Base-by-base conservation (phyloP, 1,284 basidiomycete genomes). In the Ceratobasidium theobromae region DNA sequence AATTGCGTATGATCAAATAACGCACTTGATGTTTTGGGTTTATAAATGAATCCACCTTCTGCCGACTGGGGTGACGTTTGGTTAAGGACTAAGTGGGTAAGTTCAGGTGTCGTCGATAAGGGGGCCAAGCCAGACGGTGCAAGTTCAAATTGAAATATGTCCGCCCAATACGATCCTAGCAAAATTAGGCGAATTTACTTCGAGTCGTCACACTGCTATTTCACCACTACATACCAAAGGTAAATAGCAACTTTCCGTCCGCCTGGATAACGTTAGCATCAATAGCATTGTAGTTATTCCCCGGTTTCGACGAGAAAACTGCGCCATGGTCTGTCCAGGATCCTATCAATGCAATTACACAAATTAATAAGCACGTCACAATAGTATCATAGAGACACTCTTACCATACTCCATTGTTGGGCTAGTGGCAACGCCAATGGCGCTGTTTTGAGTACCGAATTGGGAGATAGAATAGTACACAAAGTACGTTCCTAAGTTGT, bases 241-340 rank as follows among this genome's bases (percentile, higher is more conserved):
- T 65, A 45, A 65, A 35, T 18, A 65, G 21, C 14, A 65, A 45
- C 23, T 53, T 65, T 33, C 60, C 60, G 18, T 40, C 46, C n/a
- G 60, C 49, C 25, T 65, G 48, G 40, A 65, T 65, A 18, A 65
- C 60, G 38, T 65, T 68, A 33, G 38, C 67, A 66, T 67, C 60
- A 65, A 70, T 77, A 12, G 75, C 73, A 43, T 76, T 76, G 70
- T 72, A 76, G 23, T 69, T 62, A 65, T 73, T 74, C 35, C 75
- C 73, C 1, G 70, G 55, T 14, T 66, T 66, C 0, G 75, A 75
- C 3, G 69, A 69, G 53, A 76, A 71, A 3, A 77, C 75, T 4
- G 71, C 69, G 9, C 76, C 76, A 16, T 73, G 60, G 71, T 77
- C 76, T 3, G 72, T 73, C 76, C 76, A 77, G 0, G 73, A 72